Evolutionary conservation across 2,329 filamentous ascomycete species (phyloP), one percentile per base, ranked within the genome.

Genomic region (Ophiostoma fasciatum): DNA sequence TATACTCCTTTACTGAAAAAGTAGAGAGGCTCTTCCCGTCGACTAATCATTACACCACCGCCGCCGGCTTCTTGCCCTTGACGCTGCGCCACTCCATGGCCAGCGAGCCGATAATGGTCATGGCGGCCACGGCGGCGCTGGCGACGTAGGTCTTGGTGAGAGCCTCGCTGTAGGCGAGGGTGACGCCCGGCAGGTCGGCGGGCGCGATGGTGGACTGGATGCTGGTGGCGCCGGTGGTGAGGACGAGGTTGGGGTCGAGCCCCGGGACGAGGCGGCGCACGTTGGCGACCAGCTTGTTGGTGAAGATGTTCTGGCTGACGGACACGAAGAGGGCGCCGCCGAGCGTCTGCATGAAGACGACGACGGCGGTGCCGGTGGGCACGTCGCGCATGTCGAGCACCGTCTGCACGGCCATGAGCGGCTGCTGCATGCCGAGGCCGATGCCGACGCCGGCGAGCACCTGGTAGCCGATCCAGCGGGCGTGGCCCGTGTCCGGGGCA

Each of bases 391-490:
- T 37, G 20, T 42, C 47, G 9, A 63, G 49, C 3, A 61, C 58
- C 1, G 60, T 53, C 46, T 63, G 60, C 2, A 56, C 59, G 6
- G 56, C 58, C 21, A 62, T 55, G 13, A 58, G 40, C 7, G 58
- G 52, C 40, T 59, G 55, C 38, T 63, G 59, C 42, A 63, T 48
- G 26, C 52, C 53, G 4, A 60, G 36, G 28, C 61, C 61, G 17
- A 59, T 44, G 14, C 59, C 61, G 7, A 57, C 36, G 31, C 61
- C 61, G 20, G 52, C 48, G 28, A 64, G 37, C 15, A 51, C 47
- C 43, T 60, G 57, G 43, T 53, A 62, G 28, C 57, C 58, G 28
- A 61, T 58, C 69, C 69, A 74, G 31, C 58, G 54, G 11, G 49
- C 45, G 7, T 62, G 49, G 2, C 58, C 53, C 2, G 64, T 68